Base-by-base conservation (phyloP, 306 rosid species). In the Phaseolus lunatus region DNA sequence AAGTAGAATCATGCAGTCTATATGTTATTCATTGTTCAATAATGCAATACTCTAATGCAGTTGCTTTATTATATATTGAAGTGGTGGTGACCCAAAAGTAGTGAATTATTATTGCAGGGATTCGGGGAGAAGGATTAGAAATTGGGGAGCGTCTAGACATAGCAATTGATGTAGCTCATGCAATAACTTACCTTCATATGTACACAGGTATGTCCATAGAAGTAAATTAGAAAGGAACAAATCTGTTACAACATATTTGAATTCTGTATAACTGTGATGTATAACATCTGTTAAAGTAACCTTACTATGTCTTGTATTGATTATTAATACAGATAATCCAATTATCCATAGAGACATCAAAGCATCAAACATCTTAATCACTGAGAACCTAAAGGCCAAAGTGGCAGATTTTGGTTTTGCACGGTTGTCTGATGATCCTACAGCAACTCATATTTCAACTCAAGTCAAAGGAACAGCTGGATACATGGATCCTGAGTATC, bases 371-470 rank as follows among this genome's bases (percentile, higher is more conserved):
- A 87, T 96, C 78, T 82, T 96, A 78, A 86, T 96, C 84, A 88
- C 97, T 5, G 99, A 96, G 82, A 96, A 89, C 73, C 27, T 96
- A 59, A 86, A 93, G 81, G 99, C 97, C 5, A 96, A 96, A 88
- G 99, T 96, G 37, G 92, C 99, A 2, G 99, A 96, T 70, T 96
- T 96, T 68, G 99, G 99, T 76, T 92, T 96, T 75, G 99, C 99
- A 43, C 79, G 96, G 67, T 70, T 85, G 65, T 87, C 91, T 18
- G 96, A 86, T 5, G 96, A 92, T 78, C 81, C 88, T 37, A 72
- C 44, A 3, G 94, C 88, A 82, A 96, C 97, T 19, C 98, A 96
- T 58, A 67, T 96, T 72, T 92, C 98, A 73, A 96, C 99, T 44
- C 96, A 89, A 81, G 80, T 96, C 23, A 96, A 96, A 87, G 99